Evolutionary conservation across 805 yeast genomes (phyloP), one percentile per base, ranked within the genome.

Genomic region (Spathaspora arborariae): DNA sequence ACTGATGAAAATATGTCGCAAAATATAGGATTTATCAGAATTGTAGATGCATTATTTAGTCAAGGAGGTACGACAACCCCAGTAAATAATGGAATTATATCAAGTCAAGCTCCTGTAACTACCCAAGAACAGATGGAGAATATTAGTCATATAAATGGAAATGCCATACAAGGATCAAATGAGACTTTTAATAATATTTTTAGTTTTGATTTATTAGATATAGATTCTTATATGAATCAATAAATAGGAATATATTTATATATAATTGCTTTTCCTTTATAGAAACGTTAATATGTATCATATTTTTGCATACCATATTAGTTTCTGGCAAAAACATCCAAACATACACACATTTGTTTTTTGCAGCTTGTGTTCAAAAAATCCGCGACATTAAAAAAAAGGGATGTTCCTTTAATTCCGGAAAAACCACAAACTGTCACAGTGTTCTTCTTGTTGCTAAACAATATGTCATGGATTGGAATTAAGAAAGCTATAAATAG

Each of bases 381-480:
- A 22, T 7, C 6, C 26, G 9, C 26, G 6, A 22, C n/a, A n/a
- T n/a, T n/a, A n/a, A n/a, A 24, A 24, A 24, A 24, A 8, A 13
- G 35, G 35, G 35, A 30, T 3, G 35, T 30, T 30, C 35, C 35
- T 13, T 30, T 30, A n/a, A 30, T 10, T 30, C 35, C 35, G 35
- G n/a, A n/a, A n/a, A n/a, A 30, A 30, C 35, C 35, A 30, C 35
- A 30, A 30, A 30, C 6, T 13, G 3, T 30, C 16, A 22, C 35
- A 30, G 35, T 13, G 11, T 7, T 13, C 33, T 27, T 27, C n/a
- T 30, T 24, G 27, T 13, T 21, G 38, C 36, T 22, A 15, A 37
- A 9, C 43, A 34, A 22, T 13, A 68, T 68, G 74, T 66, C 72
- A 26, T 68, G 74, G 74, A 55, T 53, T 7, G 72, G 72, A n/a